Base-by-base conservation (phyloP, 257 asterid species). In the Lycium ferocissimum region DNA sequence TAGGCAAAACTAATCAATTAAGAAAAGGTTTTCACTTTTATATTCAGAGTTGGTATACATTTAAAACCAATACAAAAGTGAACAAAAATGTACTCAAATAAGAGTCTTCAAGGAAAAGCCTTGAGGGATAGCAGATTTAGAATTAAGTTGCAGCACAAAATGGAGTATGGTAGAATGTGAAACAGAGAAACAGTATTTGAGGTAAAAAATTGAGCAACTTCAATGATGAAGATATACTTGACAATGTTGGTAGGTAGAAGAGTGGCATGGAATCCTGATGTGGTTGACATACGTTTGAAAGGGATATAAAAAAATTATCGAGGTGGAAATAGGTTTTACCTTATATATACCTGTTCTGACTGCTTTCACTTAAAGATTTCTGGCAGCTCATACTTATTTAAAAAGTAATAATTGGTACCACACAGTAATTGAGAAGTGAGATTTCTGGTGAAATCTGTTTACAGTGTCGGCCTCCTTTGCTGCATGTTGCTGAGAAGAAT, bases 1-100 rank as follows among this genome's bases (percentile, higher is more conserved):
- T 58, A 75, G 81, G 81, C 22, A 75, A 75, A 75, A 49, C 45
- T 35, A 49, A 22, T 49, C 61, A 75, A 22, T 49, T 43, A 75
- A 75, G 40, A 51, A 51, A 51, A 51, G 45, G 62, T 75, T 75
- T 75, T 75, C 11, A 18, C 22, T 76, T 76, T 76, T 76, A 7
- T 53, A 13, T 76, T 26, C 63, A 76, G n/a, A 76, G 40, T 51
- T 26, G 47, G 22, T 26, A 75, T 75, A 26, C 58, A 49, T 75
- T 56, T n/a, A 45, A 72, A 72, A n/a, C 7, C 54, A 45, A 45
- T 40, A 72, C 57, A 57, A 45, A 72, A 45, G 58, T 12, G 9
- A 66, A 66, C 73, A 26, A 53, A 49, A 51, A 4, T 51, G 26
- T 14, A 13, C 1, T 47, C 5, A 53, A 51, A 51, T 53, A 13